These are phyloP conservation scores for Calocybe indica DNA, from an alignment of 768 basidiomycete species.

Conservation along the genomic window DNA sequence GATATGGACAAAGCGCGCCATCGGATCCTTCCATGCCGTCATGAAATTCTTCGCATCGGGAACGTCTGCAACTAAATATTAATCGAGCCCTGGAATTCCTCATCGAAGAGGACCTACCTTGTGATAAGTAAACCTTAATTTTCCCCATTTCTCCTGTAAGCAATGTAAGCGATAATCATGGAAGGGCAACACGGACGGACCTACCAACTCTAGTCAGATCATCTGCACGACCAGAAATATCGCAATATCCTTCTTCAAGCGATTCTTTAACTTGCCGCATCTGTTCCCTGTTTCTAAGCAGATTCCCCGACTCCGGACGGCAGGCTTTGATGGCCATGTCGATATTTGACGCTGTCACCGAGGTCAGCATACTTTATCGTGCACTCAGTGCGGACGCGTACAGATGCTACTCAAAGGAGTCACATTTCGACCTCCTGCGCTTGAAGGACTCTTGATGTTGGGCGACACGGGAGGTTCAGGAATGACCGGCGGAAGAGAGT, in stretches of 20 bases:
- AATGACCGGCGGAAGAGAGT: conserved; percentile 7
- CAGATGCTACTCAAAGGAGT: conserved; percentile 40
- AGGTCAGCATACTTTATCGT: conserved; percentile 1
- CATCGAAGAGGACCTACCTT: conserved; percentile 35
- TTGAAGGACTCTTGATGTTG: conserved; percentile 3
- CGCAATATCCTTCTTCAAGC: conserved; percentile 79
- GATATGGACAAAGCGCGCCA: conserved; percentile 71
- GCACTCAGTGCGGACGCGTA: conserved; percentile 12
- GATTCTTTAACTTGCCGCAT: conserved; percentile 73
- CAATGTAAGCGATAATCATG: conserved; percentile 1
- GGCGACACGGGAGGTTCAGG: conserved; percentile 11
- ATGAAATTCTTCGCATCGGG: conserved; percentile 45
- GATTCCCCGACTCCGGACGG: conserved; percentile 54
- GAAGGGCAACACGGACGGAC: conserved; percentile 9
- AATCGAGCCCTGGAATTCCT: not conserved
- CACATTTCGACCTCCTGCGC: conserved; percentile 11
- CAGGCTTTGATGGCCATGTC: conserved; percentile 71
- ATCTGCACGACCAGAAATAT: conserved; percentile 58
- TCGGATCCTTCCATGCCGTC: conserved; percentile 41
- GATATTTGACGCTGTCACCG: conserved; percentile 50
- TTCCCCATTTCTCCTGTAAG: conserved; percentile 51
- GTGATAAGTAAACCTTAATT: conserved; percentile 57
- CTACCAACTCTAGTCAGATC: conserved; percentile 60
- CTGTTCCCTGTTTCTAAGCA: conserved; percentile 57
- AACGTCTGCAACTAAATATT: conserved; percentile 39